Evolutionary conservation across 768 basidiomycete genomes (phyloP).

Genomic region (Tylopilus cervinicoccineus): DNA sequence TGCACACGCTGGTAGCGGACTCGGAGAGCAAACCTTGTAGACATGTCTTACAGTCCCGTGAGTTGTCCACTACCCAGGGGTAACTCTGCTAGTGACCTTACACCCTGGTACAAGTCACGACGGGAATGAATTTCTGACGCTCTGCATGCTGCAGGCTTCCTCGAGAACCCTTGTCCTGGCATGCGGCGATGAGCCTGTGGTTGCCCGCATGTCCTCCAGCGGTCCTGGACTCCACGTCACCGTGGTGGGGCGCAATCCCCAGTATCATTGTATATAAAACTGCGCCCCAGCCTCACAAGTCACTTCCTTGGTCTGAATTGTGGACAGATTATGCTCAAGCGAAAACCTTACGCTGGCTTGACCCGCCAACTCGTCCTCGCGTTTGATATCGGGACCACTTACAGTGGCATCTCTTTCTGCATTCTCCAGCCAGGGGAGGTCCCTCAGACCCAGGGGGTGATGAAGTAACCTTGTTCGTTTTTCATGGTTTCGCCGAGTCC

Average conservation of each 20-base stretch:
- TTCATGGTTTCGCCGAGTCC: neutral
- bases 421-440: constrained; percentile 2
- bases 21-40: too few species aligned
- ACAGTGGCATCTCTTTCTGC: neutral
- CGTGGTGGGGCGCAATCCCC: neutral
- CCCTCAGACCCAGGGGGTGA: constrained; percentile 6
- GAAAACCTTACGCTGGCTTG: constrained; percentile 2
- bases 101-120: neutral
- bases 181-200: neutral
- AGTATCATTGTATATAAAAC: too few species aligned
- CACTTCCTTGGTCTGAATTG: neutral
- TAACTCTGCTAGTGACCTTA: too few species aligned
- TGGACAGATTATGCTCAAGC: constrained; percentile 22
- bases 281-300: neutral
- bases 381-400: neutral
- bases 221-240: too few species aligned
- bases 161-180: constrained; percentile 6
- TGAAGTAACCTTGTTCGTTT: neutral
- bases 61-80: too few species aligned
- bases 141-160: neutral
- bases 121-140: constrained; percentile 2
- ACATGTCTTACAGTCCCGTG: too few species aligned
- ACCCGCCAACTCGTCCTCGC: neutral
- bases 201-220: too few species aligned
- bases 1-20: too few species aligned